Base-by-base conservation (phyloP, 208 protist genomes). In the Angomonas deanei region DNA sequence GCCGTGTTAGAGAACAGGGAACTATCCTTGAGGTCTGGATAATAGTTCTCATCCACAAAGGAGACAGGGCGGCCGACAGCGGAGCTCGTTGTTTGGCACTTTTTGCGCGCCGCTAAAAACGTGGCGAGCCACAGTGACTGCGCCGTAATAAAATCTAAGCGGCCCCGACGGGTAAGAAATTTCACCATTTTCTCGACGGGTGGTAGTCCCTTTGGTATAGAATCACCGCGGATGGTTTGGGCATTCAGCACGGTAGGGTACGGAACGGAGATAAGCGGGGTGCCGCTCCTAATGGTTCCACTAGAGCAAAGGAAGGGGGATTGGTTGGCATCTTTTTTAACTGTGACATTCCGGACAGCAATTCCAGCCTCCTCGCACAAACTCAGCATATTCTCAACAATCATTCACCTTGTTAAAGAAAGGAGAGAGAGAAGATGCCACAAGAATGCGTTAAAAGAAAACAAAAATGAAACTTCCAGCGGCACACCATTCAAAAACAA, bases 171-270 rank as follows among this genome's bases (percentile, higher is more conserved):
- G 3, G 74, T 86, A 15, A 92, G 47, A 39, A 84, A 88, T 0
- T 54, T 39, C 33, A 76, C 39, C 63, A 82, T 70, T 31, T 77
- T 64, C 26, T 62, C 47, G 30, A 84, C 61, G 38, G 89, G 63
- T 0, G 85, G 86, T 24, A 91, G 30, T 0, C 65, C 68, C 0
- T n/a, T 52, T 1, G 84, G 79, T 46, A 77, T 47, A 28, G 74
- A 53, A 36, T 77, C 78, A 17, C 88, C 88, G 21, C 78, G 72
- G 32, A 91, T 47, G 3, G 84, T 93, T 63, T 92, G 78, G 13
- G 61, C 67, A 31, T 92, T 93, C 28, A 91, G 56, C 49, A 79
- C 72, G n/a, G 66, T 46, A 27, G 62, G 58, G 70, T 93, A 93
- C 4, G 89, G 89, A 11, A 93, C 82, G 15, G 55, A 78, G 31